A percentile compares a stretch with the other conserved stretches of the same genome.
Evolutionary conservation across 2,329 filamentous ascomycete genomes (phyloP).

Genomic region (Mycocentrospora acerina): DNA sequence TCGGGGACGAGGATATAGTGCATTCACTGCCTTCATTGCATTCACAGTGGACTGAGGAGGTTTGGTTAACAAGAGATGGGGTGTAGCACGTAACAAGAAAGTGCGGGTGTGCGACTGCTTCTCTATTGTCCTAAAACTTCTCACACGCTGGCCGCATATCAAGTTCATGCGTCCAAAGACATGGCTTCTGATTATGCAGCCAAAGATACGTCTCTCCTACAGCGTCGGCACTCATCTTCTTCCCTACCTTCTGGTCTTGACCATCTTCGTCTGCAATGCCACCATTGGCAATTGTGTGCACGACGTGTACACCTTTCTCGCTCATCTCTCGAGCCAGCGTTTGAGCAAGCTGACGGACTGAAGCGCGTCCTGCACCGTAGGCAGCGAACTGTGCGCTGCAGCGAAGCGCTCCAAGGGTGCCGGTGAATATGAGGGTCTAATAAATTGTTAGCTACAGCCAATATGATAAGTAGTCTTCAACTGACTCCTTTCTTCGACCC

Average conservation of each 20-base stretch:
- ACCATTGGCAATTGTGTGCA: conserved; percentile 62
- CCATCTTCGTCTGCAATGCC: conserved; percentile 54
- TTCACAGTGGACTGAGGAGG: too few species aligned
- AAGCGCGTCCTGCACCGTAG: conserved; percentile 56
- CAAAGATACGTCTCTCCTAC: conserved; percentile 60
- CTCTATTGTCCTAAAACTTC: conserved; percentile 45
- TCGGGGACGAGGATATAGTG: too few species aligned
- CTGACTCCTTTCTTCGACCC: conserved; percentile 54
- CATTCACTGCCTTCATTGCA: too few species aligned
- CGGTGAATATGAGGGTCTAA: conserved; percentile 58
- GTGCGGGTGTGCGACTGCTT: too few species aligned
- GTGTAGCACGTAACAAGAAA: too few species aligned
- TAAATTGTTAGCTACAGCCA: not conserved
- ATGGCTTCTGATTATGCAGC: conserved; percentile 52
- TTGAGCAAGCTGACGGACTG: conserved; percentile 58
- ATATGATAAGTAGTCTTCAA: not conserved
- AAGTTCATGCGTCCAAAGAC: conserved; percentile 55
- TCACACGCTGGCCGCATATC: conserved; percentile 54
- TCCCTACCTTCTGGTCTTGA: conserved; percentile 51
- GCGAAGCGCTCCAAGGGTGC: conserved; percentile 56
- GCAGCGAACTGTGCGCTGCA: conserved; percentile 57
- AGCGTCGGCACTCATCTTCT: conserved; percentile 60
- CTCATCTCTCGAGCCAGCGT: conserved; percentile 59
- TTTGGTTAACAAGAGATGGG: too few species aligned
- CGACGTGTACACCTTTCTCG: conserved; percentile 58